Conservation (phyloP, 139 green algal genomes). For the Chlamydomonas incerta region DNA sequence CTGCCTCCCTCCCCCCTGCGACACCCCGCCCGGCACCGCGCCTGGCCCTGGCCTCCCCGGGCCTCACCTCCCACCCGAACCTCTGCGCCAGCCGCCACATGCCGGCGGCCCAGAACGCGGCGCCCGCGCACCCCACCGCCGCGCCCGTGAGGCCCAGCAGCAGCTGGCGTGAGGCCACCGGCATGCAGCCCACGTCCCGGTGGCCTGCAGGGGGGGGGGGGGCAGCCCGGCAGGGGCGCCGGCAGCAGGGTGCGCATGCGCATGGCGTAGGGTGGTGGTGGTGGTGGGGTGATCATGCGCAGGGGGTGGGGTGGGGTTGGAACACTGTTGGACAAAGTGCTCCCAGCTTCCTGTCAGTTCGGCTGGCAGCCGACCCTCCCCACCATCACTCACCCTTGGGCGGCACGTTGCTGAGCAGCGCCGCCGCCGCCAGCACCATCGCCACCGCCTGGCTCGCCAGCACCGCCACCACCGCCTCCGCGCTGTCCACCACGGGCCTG, state of each 20-base stretch:
- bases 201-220: neutral
- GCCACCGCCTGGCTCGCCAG: slow-evolving; percentile 17
- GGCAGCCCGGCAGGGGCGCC: too few relatives aligned
- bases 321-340: too few relatives aligned
- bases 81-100: neutral
- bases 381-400: neutral
- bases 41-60: too few relatives aligned
- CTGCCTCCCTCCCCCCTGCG: too few relatives aligned
- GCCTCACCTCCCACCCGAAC: neutral
- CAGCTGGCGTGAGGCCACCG: neutral
- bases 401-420: slow-evolving; percentile 20
- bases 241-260: too few relatives aligned
- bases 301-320: too few relatives aligned
- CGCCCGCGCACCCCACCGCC: neutral
- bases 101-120: slow-evolving; percentile 28
- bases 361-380: too few relatives aligned
- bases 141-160: neutral
- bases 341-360: too few relatives aligned
- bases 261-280: too few relatives aligned
- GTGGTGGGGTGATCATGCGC: too few relatives aligned
- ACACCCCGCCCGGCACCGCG: neutral
- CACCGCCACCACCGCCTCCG: neutral
- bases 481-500: neutral
- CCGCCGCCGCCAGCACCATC: neutral
- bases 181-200: slow-evolving; percentile 6